phyloP scores from a whole-genome alignment of 1,139 yeast species.

The Kodamaea sp. region DNA sequence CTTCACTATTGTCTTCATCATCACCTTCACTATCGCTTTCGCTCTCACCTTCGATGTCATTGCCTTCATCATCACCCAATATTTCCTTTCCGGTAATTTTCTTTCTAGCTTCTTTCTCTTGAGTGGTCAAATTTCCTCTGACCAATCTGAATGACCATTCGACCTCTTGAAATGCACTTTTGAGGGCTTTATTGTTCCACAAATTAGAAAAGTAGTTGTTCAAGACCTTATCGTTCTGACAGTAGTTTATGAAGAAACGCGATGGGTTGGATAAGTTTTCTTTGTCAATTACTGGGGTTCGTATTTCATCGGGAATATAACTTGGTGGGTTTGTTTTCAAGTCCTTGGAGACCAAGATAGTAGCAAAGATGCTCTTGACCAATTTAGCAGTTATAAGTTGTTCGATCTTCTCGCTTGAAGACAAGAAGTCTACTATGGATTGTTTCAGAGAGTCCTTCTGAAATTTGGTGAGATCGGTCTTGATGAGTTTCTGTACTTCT shows the following conservation, averaged over 20 bases:
- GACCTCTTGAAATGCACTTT: conserved; percentile 46
- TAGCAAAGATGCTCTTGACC: conserved; percentile 26
- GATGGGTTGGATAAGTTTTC: conserved; percentile 42
- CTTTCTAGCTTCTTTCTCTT: conserved; percentile 37
- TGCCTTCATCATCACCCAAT: conserved; percentile 18
- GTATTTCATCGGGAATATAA: conserved; percentile 29
- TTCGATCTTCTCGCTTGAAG: conserved; percentile 19
- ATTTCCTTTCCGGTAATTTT: conserved; percentile 24
- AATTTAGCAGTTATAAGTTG: conserved; percentile 36
- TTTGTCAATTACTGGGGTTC: conserved; percentile 29
- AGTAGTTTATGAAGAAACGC: conserved; percentile 47
- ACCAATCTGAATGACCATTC: conserved; percentile 62
- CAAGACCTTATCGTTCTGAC: conserved; percentile 41
- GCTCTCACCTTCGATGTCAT: conserved; percentile 22
- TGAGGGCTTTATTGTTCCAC: conserved; percentile 58
- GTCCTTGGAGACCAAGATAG: conserved; percentile 29
- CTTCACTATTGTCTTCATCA: conserved; percentile 14
- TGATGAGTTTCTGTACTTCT: conserved; percentile 31
- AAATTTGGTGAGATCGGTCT: conserved; percentile 25
- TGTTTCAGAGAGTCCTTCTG: conserved; percentile 24
- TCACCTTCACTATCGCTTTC: conserved; percentile 16
- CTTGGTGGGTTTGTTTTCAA: conserved; percentile 32
- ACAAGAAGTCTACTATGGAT: conserved; percentile 23
- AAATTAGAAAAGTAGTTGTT: conserved; percentile 55
- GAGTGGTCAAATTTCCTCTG: conserved; percentile 56